phyloP scores from a whole-genome alignment of 148 eudicot genomes.

The Dianthus caryophyllus region DNA sequence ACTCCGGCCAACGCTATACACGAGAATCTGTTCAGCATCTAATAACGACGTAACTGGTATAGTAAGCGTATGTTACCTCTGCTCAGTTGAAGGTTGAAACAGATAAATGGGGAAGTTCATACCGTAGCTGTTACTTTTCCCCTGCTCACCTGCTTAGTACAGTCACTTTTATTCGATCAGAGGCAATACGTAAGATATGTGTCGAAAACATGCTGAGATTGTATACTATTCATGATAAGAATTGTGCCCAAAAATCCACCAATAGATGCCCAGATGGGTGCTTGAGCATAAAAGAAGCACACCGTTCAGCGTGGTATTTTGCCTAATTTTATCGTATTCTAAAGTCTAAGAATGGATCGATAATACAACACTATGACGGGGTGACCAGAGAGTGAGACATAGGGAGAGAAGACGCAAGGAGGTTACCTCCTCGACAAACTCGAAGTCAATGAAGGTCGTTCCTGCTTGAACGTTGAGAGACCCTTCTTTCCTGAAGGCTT shows the following conservation, averaged over 20 bases:
- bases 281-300: not conserved
- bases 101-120: constrained; percentile 10
- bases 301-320: not conserved
- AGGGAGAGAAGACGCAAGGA: not conserved
- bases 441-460: constrained; percentile 84
- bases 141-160: constrained; percentile 48
- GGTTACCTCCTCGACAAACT: constrained; percentile 72
- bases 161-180: not conserved
- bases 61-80: constrained; percentile 13
- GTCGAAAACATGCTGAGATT: not conserved
- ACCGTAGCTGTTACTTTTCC: constrained; percentile 84
- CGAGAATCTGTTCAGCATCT: constrained; percentile 90
- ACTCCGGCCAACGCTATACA: constrained; percentile 95
- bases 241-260: not conserved
- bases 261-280: not conserved
- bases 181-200: not conserved
- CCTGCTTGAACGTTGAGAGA: constrained; percentile 98
- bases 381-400: not conserved
- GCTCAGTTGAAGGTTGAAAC: not conserved
- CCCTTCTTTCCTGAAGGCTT: constrained; percentile 75
- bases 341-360: not conserved
- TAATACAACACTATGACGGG: too few relatives aligned
- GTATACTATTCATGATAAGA: not conserved
- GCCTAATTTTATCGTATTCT: not conserved
- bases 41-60: constrained; percentile 13